Percentiles rank a stretch among this genome's conserved stretches.
Evolutionary conservation across 140 eudicot genomes (phyloP).

Genomic region (Bidens hawaiensis): DNA sequence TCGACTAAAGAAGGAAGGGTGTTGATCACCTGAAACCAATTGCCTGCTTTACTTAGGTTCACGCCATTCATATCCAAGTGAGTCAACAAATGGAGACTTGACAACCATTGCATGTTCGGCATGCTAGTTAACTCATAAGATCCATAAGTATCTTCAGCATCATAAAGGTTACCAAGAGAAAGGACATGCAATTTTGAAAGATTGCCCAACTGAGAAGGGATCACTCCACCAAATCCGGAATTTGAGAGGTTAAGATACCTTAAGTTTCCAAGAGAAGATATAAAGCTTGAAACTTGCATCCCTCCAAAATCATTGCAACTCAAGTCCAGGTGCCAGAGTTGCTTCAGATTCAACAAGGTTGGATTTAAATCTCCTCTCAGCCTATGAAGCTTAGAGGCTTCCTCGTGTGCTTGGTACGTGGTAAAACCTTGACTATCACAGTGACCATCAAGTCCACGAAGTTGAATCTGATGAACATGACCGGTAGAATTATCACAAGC

Average conservation of each 20-base stretch:
- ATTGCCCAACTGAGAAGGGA: constrained; percentile 37
- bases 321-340: constrained; percentile 29
- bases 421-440: not conserved
- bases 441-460: not conserved
- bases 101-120: constrained; percentile 22
- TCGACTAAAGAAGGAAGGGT: constrained; percentile 29
- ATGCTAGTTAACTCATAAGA: not conserved
- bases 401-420: not conserved
- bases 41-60: constrained; percentile 16
- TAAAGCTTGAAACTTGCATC: constrained; percentile 20
- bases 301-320: constrained; percentile 25
- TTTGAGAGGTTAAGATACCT: constrained; percentile 29
- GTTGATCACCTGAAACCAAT: constrained; percentile 28
- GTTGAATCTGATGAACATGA: constrained; percentile 34
- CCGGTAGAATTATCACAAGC: constrained; percentile 33
- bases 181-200: constrained; percentile 16
- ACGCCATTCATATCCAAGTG: constrained; percentile 23
- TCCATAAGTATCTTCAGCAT: not conserved
- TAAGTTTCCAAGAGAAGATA: constrained; percentile 15
- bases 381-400: constrained; percentile 7
- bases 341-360: constrained; percentile 24
- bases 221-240: constrained; percentile 18
- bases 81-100: constrained; percentile 11
- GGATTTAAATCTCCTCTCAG: constrained; percentile 17
- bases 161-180: not conserved